Percentiles rank a stretch among this genome's conserved stretches.
Conservation (phyloP, 1,139 yeast genomes). For the Suhomyces anneliseae region DNA sequence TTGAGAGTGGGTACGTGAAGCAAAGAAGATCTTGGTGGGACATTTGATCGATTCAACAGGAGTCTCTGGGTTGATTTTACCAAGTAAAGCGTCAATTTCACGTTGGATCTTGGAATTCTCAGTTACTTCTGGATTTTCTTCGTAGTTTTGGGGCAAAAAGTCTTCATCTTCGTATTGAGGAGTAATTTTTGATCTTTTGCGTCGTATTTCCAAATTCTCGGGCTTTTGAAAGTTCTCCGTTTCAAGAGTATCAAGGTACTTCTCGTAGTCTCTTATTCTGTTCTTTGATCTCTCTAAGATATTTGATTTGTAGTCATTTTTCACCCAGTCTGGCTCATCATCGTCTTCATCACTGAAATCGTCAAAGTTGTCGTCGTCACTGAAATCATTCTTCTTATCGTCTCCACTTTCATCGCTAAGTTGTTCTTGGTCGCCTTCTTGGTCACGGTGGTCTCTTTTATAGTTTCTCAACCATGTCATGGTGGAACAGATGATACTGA, state of each 20-base stretch:
- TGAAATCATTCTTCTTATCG: constrained; percentile 5
- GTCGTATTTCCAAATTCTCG: constrained; percentile 4
- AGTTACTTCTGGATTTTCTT: constrained; percentile 23
- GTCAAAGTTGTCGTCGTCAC: constrained; percentile 11
- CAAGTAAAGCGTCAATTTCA: constrained; percentile 47
- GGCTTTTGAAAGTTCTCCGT: constrained; percentile 16
- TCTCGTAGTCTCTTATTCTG: constrained; percentile 41
- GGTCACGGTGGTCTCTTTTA: constrained; percentile 41
- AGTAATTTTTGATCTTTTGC: constrained; percentile 3
- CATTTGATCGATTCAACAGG: constrained; percentile 28
- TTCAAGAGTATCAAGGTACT: constrained; percentile 31
- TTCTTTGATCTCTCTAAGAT: constrained; percentile 30
- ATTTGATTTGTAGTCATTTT: constrained; percentile 38
- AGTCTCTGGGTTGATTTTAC: constrained; percentile 33
- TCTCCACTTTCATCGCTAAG: constrained; percentile 10
- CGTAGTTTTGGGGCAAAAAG: constrained; percentile 44
- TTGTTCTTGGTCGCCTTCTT: constrained; percentile 26
- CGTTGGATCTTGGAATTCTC: constrained; percentile 24
- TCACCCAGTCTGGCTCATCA: constrained; percentile 65
- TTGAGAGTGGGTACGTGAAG: constrained; percentile 93
- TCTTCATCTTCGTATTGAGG: constrained; percentile 21
- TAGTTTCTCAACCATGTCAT: constrained; percentile 81
- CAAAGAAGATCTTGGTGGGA: constrained; percentile 54
- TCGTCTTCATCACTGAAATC: constrained; percentile 23
- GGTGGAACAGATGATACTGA: constrained; percentile 81